Evolutionary conservation across 2,329 filamentous ascomycete genomes (phyloP).

Genomic region (Ceratocystis destructans): DNA sequence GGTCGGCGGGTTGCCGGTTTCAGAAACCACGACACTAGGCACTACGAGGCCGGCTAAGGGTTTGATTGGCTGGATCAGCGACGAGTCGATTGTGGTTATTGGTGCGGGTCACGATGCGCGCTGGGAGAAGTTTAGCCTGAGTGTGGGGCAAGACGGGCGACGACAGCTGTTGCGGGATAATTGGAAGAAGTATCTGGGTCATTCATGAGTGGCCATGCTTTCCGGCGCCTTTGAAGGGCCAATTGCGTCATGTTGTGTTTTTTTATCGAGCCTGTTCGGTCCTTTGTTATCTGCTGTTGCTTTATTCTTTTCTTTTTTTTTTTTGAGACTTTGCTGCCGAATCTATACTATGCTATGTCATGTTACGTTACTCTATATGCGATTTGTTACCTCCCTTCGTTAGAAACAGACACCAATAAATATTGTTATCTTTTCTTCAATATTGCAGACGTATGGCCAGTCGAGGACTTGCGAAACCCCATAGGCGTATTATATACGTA

Average conservation of each 20-base stretch:
- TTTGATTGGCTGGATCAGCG: constrained; percentile 68
- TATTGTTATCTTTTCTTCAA: background rate
- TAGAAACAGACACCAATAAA: background rate
- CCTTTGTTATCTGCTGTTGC: background rate
- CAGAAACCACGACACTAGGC: constrained; percentile 35
- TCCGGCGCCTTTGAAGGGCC: background rate
- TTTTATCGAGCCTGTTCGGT: constrained; percentile 1
- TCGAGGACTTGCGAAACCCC: background rate
- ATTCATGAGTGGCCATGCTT: constrained; percentile 23
- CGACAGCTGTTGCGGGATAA: constrained; percentile 56
- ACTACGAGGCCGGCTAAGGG: constrained; percentile 59
- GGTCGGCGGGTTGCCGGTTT: constrained; percentile 32
- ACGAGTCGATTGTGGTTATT: constrained; percentile 60
- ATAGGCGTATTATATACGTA: background rate
- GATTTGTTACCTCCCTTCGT: constrained; percentile 4
- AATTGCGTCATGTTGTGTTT: constrained; percentile 10
- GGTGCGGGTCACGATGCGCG: constrained; percentile 66
- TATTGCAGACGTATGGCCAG: background rate
- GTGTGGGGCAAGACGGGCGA: constrained; percentile 53
- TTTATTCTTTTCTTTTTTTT: background rate
- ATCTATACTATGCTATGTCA: constrained; percentile 6
- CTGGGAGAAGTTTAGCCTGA: constrained; percentile 76
- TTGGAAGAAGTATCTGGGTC: constrained; percentile 64
- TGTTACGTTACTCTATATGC: background rate
- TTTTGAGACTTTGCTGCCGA: constrained; percentile 8